These are phyloP conservation scores for Coniophora puteana DNA, from an alignment of 1,284 basidiomycete species.

Conservation along the genomic window DNA sequence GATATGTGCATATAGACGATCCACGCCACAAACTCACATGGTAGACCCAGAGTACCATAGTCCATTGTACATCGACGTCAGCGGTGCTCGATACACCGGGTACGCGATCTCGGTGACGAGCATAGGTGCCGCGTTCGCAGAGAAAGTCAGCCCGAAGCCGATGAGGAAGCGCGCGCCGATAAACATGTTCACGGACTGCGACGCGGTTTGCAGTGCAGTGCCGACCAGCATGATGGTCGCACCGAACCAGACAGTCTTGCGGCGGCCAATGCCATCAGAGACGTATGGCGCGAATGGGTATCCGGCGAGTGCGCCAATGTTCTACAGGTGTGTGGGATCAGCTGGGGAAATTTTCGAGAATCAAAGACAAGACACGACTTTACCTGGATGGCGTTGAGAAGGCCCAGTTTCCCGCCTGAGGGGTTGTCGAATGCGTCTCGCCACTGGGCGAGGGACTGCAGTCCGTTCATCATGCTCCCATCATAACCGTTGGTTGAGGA, in stretches of 20 bases:
- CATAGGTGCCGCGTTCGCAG: conserved; percentile 60
- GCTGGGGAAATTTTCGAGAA: not conserved
- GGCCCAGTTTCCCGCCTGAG: conserved; percentile 49
- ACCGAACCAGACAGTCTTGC: conserved; percentile 52
- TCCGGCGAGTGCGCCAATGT: conserved; percentile 57
- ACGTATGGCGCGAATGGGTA: conserved; percentile 65
- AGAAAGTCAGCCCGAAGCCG: conserved; percentile 68
- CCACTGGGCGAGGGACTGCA: conserved; percentile 61
- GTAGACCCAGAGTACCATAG: conserved; percentile 75
- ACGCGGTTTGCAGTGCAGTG: conserved; percentile 59
- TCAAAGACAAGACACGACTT: conserved; percentile 1
- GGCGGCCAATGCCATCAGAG: conserved; percentile 60
- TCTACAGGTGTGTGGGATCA: conserved; percentile 31
- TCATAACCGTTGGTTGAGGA: conserved; percentile 71
- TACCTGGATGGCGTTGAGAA: conserved; percentile 71
- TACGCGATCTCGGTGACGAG: conserved; percentile 74
- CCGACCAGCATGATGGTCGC: conserved; percentile 56
- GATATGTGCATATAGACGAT: conserved; percentile 6
- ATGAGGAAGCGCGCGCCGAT: conserved; percentile 72
- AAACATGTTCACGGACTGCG: conserved; percentile 71
- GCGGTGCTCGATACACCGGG: conserved; percentile 63
- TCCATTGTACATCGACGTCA: conserved; percentile 69
- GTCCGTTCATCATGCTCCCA: conserved; percentile 68
- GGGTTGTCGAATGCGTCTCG: conserved; percentile 49
- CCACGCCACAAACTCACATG: conserved; percentile 35